Percentiles rank a stretch among this genome's conserved stretches.
Conservation (phyloP, 148 eudicot species). For the Oxyria digyna region DNA sequence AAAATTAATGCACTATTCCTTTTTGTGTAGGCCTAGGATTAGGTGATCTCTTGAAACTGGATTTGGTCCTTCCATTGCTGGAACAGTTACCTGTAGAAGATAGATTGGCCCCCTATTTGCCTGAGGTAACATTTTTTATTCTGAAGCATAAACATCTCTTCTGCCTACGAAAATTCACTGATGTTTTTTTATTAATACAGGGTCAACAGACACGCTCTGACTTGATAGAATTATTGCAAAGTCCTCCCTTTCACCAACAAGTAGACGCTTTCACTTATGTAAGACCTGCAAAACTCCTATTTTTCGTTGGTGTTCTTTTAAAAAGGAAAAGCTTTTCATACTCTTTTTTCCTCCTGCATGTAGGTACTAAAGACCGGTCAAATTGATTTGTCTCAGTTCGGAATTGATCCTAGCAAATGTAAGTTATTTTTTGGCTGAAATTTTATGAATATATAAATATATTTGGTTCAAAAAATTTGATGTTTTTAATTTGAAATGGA, state of each 20-base stretch:
- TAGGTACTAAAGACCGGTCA: constrained; percentile 94
- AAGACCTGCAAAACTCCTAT: constrained; percentile 17
- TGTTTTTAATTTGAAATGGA: background rate
- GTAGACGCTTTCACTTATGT: constrained; percentile 95
- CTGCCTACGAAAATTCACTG: background rate
- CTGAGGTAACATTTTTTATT: constrained; percentile 47
- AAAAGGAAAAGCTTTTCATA: background rate
- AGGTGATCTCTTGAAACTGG: constrained; percentile 91
- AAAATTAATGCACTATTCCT: background rate
- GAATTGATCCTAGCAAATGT: constrained; percentile 94
- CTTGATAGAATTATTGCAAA: constrained; percentile 71
- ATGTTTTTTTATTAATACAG: constrained; percentile 21
- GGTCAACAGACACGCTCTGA: constrained; percentile 66
- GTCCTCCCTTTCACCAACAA: constrained; percentile 98
- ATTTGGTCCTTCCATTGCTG: constrained; percentile 59
- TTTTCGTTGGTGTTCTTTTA: background rate
- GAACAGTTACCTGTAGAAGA: constrained; percentile 54
- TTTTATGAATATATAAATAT: too few relatives aligned
- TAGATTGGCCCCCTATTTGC: constrained; percentile 63
- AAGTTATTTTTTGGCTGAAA: constrained; percentile 32
- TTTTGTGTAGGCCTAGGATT: constrained; percentile 61
- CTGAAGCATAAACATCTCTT: background rate
- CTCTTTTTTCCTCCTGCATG: constrained; percentile 8
- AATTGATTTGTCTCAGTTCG: constrained; percentile 90
- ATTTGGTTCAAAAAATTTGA: too few relatives aligned